Evolutionary conservation across 2,329 filamentous ascomycete genomes (phyloP).

Genomic region (Alternaria tenuissima): DNA sequence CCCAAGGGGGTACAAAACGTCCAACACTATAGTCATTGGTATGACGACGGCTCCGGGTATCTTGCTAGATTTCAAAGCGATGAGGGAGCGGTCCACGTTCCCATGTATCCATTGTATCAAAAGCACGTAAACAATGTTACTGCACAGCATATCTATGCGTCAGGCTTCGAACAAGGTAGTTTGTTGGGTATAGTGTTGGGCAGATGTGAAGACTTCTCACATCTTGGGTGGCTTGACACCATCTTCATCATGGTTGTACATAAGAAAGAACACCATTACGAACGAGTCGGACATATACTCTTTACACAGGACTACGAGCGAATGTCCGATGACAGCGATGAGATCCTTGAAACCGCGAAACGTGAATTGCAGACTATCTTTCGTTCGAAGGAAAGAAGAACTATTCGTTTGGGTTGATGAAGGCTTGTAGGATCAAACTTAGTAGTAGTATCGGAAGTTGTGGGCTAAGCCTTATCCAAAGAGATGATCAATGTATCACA

Average conservation of each 20-base stretch:
- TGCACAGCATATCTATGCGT: background rate
- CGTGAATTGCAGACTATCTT: background rate
- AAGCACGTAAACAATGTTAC: background rate
- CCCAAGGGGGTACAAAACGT: no score
- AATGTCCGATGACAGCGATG: no score
- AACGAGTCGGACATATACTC: background rate
- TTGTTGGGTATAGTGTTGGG: background rate
- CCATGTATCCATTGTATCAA: background rate
- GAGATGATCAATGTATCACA: no score
- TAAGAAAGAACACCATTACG: background rate
- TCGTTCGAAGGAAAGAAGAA: background rate
- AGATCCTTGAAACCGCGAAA: no score
- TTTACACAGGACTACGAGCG: no score
- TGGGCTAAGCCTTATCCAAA: no score
- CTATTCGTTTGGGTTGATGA: background rate
- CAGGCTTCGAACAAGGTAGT: background rate
- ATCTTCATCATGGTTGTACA: background rate
- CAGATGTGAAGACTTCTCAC: background rate
- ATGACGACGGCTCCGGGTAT: background rate
- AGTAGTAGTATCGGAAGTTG: accelerated
- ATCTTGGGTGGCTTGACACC: no score
- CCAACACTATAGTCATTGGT: no score
- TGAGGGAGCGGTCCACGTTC: accelerated
- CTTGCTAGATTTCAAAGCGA: background rate
- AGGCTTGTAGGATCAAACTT: background rate